Evolutionary conservation across 305 asterid genomes (phyloP).

Genomic region (Fraxinus sp.): DNA sequence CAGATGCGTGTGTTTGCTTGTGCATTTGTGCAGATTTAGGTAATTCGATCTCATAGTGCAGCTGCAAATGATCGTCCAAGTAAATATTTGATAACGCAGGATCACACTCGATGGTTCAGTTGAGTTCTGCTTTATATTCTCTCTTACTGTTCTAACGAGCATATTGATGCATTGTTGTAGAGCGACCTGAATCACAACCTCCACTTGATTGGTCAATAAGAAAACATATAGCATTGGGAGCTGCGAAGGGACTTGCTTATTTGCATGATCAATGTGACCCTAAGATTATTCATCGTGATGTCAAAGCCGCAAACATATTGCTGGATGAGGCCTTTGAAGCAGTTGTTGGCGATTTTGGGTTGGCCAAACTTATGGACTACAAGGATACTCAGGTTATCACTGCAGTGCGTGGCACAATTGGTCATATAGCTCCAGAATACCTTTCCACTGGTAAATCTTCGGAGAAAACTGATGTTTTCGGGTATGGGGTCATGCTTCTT

Average conservation of each 20-base stretch:
- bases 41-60: neutral
- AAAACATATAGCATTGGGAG: slow-evolving; percentile 63
- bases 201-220: slow-evolving; percentile 75
- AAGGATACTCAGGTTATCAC: slow-evolving; percentile 83
- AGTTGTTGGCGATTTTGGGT: slow-evolving; percentile 85
- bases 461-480: slow-evolving; percentile 85
- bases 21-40: neutral
- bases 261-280: slow-evolving; percentile 89
- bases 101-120: neutral
- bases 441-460: slow-evolving; percentile 77
- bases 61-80: neutral
- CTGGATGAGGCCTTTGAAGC: slow-evolving; percentile 82
- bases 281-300: slow-evolving; percentile 82
- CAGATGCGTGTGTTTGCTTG: neutral
- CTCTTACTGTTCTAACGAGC: neutral
- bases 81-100: neutral
- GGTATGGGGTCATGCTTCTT: slow-evolving; percentile 86
- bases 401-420: slow-evolving; percentile 88
- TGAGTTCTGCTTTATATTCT: neutral
- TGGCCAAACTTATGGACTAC: slow-evolving; percentile 88
- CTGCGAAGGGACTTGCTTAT: slow-evolving; percentile 84
- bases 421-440: slow-evolving; percentile 84
- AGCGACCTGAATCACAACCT: slow-evolving; percentile 44
- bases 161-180: slow-evolving; percentile 33
- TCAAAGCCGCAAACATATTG: slow-evolving; percentile 80